Base-by-base conservation (phyloP, 345 rosid genomes). In the Salix dunnii region DNA sequence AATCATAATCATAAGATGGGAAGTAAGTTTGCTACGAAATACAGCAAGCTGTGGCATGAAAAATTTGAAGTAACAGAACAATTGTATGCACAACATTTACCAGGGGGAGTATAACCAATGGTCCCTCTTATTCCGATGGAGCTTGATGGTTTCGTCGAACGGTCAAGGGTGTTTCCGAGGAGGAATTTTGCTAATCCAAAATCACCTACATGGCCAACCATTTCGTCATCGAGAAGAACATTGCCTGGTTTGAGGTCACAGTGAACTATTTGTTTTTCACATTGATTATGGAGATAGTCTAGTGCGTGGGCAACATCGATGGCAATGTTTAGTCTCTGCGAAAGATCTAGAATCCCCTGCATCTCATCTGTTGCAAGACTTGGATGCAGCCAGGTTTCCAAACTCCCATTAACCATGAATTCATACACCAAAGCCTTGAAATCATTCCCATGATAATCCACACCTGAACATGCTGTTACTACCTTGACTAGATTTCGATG, bases 171-270 rank as follows among this genome's bases (percentile, higher is more conserved):
- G 11, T 12, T 35, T 28, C 3, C 67, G 1, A 27, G 13, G 3
- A 63, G 67, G 28, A 63, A 27, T 63, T 27, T 63, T 2, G 33
- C 67, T 27, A 63, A 27, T 12, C 67, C 67, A 25, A 63, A 63
- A 27, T 63, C 67, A 63, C 67, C 67, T 4, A 63, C 67, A 25
- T 63, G 67, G 17, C 31, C 67, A 8, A 27, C 25, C 67, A 63
- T 63, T 23, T 63, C 67, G 2, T 63, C 31, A 13, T 63, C 67
- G 8, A 63, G 33, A 27, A 63, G 67, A 63, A 63, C 33, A 27
- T 63, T 63, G 67, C 67, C 28, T 14, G 67, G 67, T 63, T 63
- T 63, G 31, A 63, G 30, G 33, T 63, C 67, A 63, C 33, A 63
- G 28, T 63, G 67, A 28, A 63, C 67, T 9, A 27, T 63, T 23